Evolutionary conservation across 2,329 filamentous ascomycete genomes (phyloP).

Genomic region (Rhynchosporium secalis): DNA sequence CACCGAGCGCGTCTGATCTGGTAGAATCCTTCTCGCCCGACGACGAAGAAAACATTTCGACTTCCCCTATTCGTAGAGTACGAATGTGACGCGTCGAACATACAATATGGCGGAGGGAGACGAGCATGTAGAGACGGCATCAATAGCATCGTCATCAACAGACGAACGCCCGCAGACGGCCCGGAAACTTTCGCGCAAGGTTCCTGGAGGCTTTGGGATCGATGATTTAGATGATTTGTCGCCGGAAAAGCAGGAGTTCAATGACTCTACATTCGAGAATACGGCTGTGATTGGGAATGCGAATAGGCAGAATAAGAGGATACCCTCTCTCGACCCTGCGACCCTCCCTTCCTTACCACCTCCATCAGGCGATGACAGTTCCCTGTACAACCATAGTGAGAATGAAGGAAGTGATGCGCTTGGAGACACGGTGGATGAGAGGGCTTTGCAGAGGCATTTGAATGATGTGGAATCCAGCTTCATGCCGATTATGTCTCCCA

Average conservation of each 20-base stretch:
- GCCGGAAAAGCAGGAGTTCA: slow-evolving; percentile 32
- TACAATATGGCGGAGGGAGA: slow-evolving; percentile 38
- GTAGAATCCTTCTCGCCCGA: slow-evolving; percentile 9
- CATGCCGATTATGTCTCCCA: slow-evolving; percentile 57
- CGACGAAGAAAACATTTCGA: slow-evolving; percentile 2
- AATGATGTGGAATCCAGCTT: slow-evolving; percentile 68
- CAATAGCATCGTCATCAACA: slow-evolving; percentile 19
- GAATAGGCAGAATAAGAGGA: slow-evolving; percentile 27
- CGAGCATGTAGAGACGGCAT: slow-evolving; percentile 21
- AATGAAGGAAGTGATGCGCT: slow-evolving; percentile 32
- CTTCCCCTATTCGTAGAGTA: slow-evolving; percentile 5
- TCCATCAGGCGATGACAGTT: slow-evolving; percentile 33
- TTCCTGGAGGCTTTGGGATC: slow-evolving; percentile 35
- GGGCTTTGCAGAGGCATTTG: slow-evolving; percentile 47
- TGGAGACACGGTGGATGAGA: slow-evolving; percentile 37
- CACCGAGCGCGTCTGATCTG: slow-evolving; percentile 27
- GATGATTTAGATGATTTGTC: slow-evolving; percentile 36
- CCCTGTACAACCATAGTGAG: slow-evolving; percentile 34
- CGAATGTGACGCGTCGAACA: slow-evolving; percentile 35
- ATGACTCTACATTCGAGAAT: slow-evolving; percentile 33
- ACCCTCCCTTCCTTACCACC: slow-evolving; percentile 34
- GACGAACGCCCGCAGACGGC: slow-evolving; percentile 35
- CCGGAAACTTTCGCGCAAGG: slow-evolving; percentile 33
- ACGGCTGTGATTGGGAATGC: slow-evolving; percentile 22
- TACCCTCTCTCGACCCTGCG: slow-evolving; percentile 31